These are phyloP conservation scores for Lolium multiflorum DNA, from an alignment of 176 grass and related monocot species.

Conservation along the genomic window DNA sequence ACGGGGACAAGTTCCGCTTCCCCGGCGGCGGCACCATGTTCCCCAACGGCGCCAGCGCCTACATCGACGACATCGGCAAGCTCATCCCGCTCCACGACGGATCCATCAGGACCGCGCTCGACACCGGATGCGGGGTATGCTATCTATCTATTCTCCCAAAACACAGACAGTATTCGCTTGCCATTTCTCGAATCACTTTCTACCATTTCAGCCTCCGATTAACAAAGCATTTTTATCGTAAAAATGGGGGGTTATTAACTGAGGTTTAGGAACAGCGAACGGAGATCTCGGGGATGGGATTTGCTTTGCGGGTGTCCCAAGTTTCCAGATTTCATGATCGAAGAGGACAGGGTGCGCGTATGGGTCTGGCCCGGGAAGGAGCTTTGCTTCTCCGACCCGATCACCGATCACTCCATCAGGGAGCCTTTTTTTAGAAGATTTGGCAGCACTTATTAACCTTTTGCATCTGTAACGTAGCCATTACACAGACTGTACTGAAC, in stretches of 20 bases:
- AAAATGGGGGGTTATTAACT: constrained; percentile 33
- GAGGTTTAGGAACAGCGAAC: constrained; percentile 31
- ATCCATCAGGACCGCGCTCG: constrained; percentile 85
- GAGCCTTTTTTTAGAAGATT: neutral
- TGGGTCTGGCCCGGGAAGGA: constrained; percentile 27
- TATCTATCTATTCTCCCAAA: neutral
- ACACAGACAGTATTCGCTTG: no score
- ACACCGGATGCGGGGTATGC: constrained; percentile 91
- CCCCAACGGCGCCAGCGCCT: constrained; percentile 74
- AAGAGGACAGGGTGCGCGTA: neutral
- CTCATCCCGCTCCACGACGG: constrained; percentile 81
- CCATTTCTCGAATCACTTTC: neutral
- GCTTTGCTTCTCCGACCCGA: constrained; percentile 12
- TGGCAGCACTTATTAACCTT: neutral
- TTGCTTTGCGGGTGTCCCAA: constrained; percentile 46
- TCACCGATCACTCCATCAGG: neutral
- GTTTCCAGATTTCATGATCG: constrained; percentile 11
- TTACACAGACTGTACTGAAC: constrained; percentile 18
- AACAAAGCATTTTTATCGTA: no score
- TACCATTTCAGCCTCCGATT: neutral
- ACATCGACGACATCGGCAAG: constrained; percentile 84
- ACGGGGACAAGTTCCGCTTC: constrained; percentile 64
- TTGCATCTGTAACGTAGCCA: constrained; percentile 20
- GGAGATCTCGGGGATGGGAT: constrained; percentile 48
- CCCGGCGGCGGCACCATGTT: constrained; percentile 98